Evolutionary conservation across 208 protist genomes (phyloP).

Genomic region (Entamoeba invadens): DNA sequence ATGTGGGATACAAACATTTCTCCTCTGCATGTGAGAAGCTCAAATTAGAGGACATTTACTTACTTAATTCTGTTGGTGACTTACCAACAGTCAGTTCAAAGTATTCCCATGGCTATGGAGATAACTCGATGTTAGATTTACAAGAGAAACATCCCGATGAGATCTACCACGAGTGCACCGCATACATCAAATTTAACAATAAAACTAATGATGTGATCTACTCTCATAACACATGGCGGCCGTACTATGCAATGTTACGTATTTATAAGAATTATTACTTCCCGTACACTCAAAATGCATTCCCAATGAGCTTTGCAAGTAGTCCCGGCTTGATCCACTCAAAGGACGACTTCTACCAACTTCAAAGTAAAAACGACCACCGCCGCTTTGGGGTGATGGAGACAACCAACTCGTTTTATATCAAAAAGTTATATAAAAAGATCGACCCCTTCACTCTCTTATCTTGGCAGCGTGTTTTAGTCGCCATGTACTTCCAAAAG

Average conservation of each 20-base stretch:
- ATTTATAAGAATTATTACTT: not conserved
- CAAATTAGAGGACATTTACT: not conserved
- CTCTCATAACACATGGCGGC: not conserved
- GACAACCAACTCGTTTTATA: not conserved
- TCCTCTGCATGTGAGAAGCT: not conserved
- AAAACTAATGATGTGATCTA: not conserved
- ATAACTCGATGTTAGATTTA: not conserved
- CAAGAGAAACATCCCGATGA: not conserved
- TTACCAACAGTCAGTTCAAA: not conserved
- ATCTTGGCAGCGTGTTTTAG: conserved; percentile 4
- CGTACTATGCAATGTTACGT: not conserved
- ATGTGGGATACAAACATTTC: not conserved
- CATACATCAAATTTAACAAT: not conserved
- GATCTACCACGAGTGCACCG: not conserved
- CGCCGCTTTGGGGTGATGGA: not conserved
- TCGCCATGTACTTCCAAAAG: conserved; percentile 16
- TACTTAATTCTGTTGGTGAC: not conserved
- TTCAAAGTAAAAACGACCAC: not conserved
- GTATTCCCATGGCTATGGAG: not conserved
- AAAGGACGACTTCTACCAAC: not conserved
- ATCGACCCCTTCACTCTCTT: conserved; percentile 33
- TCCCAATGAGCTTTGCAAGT: not conserved
- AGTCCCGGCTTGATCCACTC: conserved; percentile 5
- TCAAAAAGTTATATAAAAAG: not conserved
- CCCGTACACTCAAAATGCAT: not conserved